Evolutionary conservation across 352 stramenopile genomes (phyloP).

Genomic region (Phytophthora lateralis): DNA sequence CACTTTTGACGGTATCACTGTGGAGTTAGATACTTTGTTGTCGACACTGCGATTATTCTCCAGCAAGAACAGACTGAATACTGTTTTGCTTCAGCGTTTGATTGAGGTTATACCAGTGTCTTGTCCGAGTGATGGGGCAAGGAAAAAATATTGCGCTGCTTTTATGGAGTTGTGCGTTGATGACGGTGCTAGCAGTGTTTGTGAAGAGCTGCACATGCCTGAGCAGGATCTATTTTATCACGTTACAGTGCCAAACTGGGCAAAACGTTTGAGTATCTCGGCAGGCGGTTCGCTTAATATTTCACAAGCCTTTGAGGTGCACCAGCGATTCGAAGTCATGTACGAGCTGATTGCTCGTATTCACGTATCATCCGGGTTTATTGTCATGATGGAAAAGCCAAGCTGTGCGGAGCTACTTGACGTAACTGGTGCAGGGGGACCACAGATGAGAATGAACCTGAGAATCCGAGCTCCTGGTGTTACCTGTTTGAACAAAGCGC

Average conservation of each 20-base stretch:
- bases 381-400: constrained; percentile 8
- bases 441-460: constrained; percentile 7
- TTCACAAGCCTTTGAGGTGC: constrained; percentile 23
- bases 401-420: constrained; percentile 19
- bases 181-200: constrained; percentile 29
- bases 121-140: background rate
- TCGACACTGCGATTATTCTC: constrained; percentile 27
- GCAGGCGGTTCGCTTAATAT: constrained; percentile 20
- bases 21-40: constrained; percentile 9
- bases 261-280: constrained; percentile 9
- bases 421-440: background rate
- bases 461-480: constrained; percentile 21
- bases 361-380: constrained; percentile 17
- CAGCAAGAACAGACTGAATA: constrained; percentile 35
- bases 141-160: constrained; percentile 9
- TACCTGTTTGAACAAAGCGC: constrained; percentile 30
- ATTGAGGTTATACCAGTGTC: constrained; percentile 29
- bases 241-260: constrained; percentile 9
- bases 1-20: constrained; percentile 39
- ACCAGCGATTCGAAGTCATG: constrained; percentile 16
- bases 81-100: constrained; percentile 29
- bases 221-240: constrained; percentile 23
- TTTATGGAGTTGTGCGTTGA: constrained; percentile 34
- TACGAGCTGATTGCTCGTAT: constrained; percentile 26
- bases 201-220: constrained; percentile 31